phyloP scores from a whole-genome alignment of 768 basidiomycete species.

The Kwoniella newhampshirensis region DNA sequence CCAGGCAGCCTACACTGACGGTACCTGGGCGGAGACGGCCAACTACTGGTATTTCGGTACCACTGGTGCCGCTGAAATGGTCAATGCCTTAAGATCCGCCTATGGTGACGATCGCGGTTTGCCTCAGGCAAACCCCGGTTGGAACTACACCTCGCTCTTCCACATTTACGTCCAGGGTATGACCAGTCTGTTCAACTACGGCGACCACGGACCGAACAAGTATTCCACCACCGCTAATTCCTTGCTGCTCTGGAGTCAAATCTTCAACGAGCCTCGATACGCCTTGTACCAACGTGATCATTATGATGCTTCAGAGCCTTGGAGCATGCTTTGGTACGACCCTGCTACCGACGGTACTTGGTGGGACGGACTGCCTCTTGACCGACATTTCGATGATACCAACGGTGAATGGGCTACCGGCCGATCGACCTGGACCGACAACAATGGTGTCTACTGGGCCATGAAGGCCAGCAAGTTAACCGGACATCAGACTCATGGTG shows the following conservation, averaged over 20 bases:
- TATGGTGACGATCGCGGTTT: slow-evolving; percentile 81
- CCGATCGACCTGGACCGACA: slow-evolving; percentile 89
- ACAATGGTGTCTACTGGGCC: slow-evolving; percentile 75
- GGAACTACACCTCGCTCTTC: slow-evolving; percentile 71
- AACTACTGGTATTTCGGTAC: slow-evolving; percentile 77
- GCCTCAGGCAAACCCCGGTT: slow-evolving; percentile 68
- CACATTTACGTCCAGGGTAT: slow-evolving; percentile 86
- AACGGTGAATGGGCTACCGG: slow-evolving; percentile 85
- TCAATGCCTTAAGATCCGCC: slow-evolving; percentile 75
- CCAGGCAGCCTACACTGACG: slow-evolving; percentile 61
- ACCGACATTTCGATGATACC: slow-evolving; percentile 72
- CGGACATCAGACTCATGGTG: slow-evolving; percentile 90
- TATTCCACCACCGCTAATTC: slow-evolving; percentile 88
- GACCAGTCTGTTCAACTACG: slow-evolving; percentile 62
- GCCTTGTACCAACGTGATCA: slow-evolving; percentile 90
- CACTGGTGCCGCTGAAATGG: slow-evolving; percentile 85
- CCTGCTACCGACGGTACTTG: slow-evolving; percentile 78
- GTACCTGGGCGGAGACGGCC: slow-evolving; percentile 88
- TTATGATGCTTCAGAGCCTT: slow-evolving; percentile 71
- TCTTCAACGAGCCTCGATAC: slow-evolving; percentile 71
- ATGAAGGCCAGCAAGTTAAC: slow-evolving; percentile 80
- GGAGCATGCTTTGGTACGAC: slow-evolving; percentile 90
- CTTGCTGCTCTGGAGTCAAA: slow-evolving; percentile 72
- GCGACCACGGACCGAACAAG: slow-evolving; percentile 89
- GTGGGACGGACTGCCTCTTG: slow-evolving; percentile 82